These are phyloP conservation scores for Stagonosporopsis rhizophila DNA, from an alignment of 2,329 filamentous ascomycete species.

Conservation along the genomic window DNA sequence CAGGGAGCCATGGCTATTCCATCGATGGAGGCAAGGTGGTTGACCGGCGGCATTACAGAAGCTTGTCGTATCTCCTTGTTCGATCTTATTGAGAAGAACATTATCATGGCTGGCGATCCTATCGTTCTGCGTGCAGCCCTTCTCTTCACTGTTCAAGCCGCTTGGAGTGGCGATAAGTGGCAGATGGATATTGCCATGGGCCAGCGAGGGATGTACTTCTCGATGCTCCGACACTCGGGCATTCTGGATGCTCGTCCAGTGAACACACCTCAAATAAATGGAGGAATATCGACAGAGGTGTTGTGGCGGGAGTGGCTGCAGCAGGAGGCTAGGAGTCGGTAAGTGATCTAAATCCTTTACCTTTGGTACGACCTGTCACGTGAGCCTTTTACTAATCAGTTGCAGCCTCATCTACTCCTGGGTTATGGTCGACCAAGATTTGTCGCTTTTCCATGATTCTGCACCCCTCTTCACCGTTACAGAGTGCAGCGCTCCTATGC, in stretches of 20 bases:
- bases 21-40: constrained; percentile 68
- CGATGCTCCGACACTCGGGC: constrained; percentile 74
- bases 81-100: constrained; percentile 74
- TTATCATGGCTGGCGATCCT: constrained; percentile 70
- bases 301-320: constrained; percentile 71
- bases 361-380: constrained; percentile 25
- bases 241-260: constrained; percentile 64
- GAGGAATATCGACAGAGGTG: constrained; percentile 55
- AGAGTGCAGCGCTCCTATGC: constrained; percentile 70
- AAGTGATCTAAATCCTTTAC: constrained; percentile 40
- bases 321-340: constrained; percentile 69
- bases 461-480: constrained; percentile 65
- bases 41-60: constrained; percentile 72
- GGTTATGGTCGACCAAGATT: constrained; percentile 76
- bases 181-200: constrained; percentile 80
- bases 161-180: constrained; percentile 79
- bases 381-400: constrained; percentile 32
- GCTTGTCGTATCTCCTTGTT: constrained; percentile 76
- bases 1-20: constrained; percentile 73
- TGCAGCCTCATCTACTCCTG: constrained; percentile 74
- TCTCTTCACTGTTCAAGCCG: constrained; percentile 71
- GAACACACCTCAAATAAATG: constrained; percentile 55
- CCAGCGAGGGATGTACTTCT: constrained; percentile 74
- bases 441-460: constrained; percentile 51
- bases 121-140: constrained; percentile 70